Base-by-base conservation (phyloP, 805 yeast species). In the Saccharomycopsis sp. region DNA sequence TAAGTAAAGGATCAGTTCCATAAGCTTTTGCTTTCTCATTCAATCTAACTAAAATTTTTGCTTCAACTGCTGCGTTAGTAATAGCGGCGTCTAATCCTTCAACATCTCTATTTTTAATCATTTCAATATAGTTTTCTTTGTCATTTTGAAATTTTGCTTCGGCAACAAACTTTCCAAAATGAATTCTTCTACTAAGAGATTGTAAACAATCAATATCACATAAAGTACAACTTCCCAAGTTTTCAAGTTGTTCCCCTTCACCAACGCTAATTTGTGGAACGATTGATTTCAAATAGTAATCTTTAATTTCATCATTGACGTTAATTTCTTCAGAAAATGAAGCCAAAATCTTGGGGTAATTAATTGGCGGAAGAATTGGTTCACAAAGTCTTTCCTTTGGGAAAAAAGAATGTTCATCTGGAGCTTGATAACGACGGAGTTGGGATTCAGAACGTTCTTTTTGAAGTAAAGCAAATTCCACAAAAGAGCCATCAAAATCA, bases 91-190 rank as follows among this genome's bases (percentile, higher is more conserved):
- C 83, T 36, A 92, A 79, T 0, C 89, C 95, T 10, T 65, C 63
- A 5, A 73, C 61, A 56, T 92, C 95, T 42, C 65, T 69, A 0
- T 67, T 72, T 47, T 63, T 56, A 50, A 92, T 92, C 51, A 87
- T 61, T 50, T 69, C 62, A 2, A 73, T 74, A 63, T 78, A 86
- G 37, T 58, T 59, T 37, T 72, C 83, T 27, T 65, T 69, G 46
- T 88, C 92, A 21, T 67, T 63, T 52, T 69, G 77, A 59, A 76
- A 92, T 61, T 92, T 92, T 34, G 95, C 82, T 58, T 92, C 98
- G 4, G 98, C 98, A 8, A 92, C 98, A 66, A 89, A 92, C 61
- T 83, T 84, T 37, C 98, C 98, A 62, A 89, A 92, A 61, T 92
- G 98, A 51, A 92, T 85, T 56, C 98, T 72, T 53, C 98, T 70